Conservation (phyloP, 169 alveolate genomes). For the Theileria annulata region DNA sequence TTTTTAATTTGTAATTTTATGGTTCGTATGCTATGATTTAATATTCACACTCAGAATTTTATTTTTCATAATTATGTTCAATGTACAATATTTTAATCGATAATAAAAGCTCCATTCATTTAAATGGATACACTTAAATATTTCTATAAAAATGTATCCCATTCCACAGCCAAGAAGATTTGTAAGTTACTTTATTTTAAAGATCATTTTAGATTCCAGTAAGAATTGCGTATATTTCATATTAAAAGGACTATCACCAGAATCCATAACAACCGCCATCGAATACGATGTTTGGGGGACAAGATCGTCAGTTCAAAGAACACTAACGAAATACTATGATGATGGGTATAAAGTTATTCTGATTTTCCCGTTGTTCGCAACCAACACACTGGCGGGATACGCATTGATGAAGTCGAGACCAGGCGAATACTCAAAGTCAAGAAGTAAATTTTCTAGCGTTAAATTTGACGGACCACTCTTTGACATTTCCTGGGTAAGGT, state of each 20-base stretch:
- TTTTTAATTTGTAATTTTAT: neutral
- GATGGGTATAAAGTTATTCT: slow-evolving; percentile 66
- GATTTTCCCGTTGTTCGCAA: slow-evolving; percentile 57
- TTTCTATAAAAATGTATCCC: slow-evolving; percentile 44
- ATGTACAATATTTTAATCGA: neutral
- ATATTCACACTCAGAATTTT: neutral
- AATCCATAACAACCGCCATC: slow-evolving; percentile 55
- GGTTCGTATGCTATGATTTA: neutral
- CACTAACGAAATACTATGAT: slow-evolving; percentile 37
- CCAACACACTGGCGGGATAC: slow-evolving; percentile 65
- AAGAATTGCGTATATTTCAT: slow-evolving; percentile 57
- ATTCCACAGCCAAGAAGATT: slow-evolving; percentile 20
- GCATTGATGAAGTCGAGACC: slow-evolving; percentile 77
- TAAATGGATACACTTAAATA: slow-evolving; percentile 57
- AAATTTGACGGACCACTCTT: slow-evolving; percentile 69
- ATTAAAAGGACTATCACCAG: slow-evolving; percentile 69
- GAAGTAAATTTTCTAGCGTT: slow-evolving; percentile 61
- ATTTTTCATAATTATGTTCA: neutral
- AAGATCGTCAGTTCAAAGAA: slow-evolving; percentile 65
- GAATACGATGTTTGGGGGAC: slow-evolving; percentile 75
- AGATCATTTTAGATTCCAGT: slow-evolving; percentile 6
- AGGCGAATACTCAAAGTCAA: slow-evolving; percentile 56
- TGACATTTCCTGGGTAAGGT: slow-evolving; percentile 71
- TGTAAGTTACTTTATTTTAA: slow-evolving; percentile 19
- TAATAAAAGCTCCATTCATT: neutral